Base-by-base conservation (phyloP, 768 basidiomycete genomes). In the Chalciporus piperatus region DNA sequence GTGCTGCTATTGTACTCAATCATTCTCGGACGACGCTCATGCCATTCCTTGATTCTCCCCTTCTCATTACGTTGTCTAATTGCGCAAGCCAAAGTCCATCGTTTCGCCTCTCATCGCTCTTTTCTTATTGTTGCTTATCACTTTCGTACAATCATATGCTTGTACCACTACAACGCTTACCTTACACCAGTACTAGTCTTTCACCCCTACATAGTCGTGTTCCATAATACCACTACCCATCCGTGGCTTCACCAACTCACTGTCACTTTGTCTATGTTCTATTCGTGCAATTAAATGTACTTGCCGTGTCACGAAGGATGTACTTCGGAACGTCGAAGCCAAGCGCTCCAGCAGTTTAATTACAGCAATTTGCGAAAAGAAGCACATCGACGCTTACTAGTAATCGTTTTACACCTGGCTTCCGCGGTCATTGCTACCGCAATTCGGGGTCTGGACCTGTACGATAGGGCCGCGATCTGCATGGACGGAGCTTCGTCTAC, bases 1-100 rank as follows among this genome's bases (percentile, higher is more conserved):
- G 61, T 66, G 40, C 39, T 35, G 45, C 43, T 42, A 48, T 25
- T 58, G 61, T 64, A 54, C 52, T 50, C 42, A 6, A 40, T 43
- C 39, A 45, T 42, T 32, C 38, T 39, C 54, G 64, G 56, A 54
- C 39, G 37, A 52, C 16, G 33, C 44, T 28, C 43, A 16, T 19
- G 50, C 13, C 58, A 41, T 43, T 54, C 61, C 20, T 54, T 63
- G 22, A 46, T 54, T 41, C 41, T 35, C 45, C 44, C n/a, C n/a
- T n/a, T 56, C 46, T 27, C 10, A 30, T 45, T 38, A 43, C 33
- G 14, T 22, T 41, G 16, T 46, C 20, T 37, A 25, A 17, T 40
- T 10, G 43, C 51, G 52, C 54, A 48, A 45, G 45, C 20, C 39
- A 45, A 17, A 16, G 12, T 6, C 30, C 30, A 37, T 41, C 45